Conservation (phyloP, 345 rosid species). For the Carallia pectinifolia region DNA sequence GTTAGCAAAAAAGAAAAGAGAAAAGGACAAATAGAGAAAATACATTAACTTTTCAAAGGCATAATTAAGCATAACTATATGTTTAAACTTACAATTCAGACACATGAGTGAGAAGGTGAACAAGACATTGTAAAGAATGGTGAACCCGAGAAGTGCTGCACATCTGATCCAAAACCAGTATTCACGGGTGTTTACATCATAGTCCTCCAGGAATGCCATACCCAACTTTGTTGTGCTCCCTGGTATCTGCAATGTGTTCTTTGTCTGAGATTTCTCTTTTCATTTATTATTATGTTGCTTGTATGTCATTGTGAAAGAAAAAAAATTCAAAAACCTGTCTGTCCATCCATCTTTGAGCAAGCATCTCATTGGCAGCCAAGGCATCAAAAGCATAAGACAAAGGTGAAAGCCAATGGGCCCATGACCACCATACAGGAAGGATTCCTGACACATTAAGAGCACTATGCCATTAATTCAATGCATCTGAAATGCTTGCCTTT, state of each 20-base stretch:
- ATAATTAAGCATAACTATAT: too few relatives aligned
- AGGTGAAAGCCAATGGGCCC: constrained; percentile 25
- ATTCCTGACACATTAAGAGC: neutral
- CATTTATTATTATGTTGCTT: too few relatives aligned
- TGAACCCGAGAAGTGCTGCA: constrained; percentile 58
- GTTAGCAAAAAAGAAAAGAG: neutral
- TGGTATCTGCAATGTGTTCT: constrained; percentile 45
- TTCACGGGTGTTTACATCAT: constrained; percentile 43
- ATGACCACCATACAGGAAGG: constrained; percentile 18
- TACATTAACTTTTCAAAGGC: too few relatives aligned
- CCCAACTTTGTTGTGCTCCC: constrained; percentile 51
- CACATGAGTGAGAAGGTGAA: constrained; percentile 65
- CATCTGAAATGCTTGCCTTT: too few relatives aligned
- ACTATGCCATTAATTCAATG: neutral
- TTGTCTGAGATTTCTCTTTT: too few relatives aligned
- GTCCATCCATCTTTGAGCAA: constrained; percentile 25
- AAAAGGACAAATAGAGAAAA: too few relatives aligned
- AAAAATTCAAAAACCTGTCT: neutral
- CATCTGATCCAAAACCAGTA: constrained; percentile 90
- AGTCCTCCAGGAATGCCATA: constrained; percentile 48
- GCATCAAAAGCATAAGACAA: constrained; percentile 3
- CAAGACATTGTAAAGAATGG: constrained; percentile 69
- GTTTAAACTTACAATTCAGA: constrained; percentile 53
- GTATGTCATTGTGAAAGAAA: too few relatives aligned
- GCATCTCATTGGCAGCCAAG: constrained; percentile 16